Base-by-base conservation (phyloP, 257 asterid species). In the Coffea canephora region DNA sequence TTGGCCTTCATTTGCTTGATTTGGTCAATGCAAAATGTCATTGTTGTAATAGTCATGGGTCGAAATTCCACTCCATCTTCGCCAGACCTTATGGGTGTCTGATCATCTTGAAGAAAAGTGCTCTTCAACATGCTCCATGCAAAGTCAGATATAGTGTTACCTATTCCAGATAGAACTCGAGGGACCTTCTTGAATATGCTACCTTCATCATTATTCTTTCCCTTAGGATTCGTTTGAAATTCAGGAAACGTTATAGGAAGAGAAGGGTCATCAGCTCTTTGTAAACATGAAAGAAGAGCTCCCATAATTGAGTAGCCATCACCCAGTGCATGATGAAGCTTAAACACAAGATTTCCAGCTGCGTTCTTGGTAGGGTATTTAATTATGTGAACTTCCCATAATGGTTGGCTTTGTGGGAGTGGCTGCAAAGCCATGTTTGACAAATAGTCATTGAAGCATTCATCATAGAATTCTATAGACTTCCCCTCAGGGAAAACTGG, bases 221-320 rank as follows among this genome's bases (percentile, higher is more conserved):
- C 67, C 6, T 11, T 76, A 6, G 25, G 72, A 50, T 74, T 48
- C 31, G 69, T n/a, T 18, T 69, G 80, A 61, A 80, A 74, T 12
- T 67, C 54, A 21, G 87, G 90, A 70, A 87, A 83, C 27, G 82
- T 83, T 18, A 87, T 46, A 1, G 90, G 88, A 21, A 87, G 85
- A 5, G 86, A 81, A 70, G 90, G 83, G 54, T 87, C 74, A 62
- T 85, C 90, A 10, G 79, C 78, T 9, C 90, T 85, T 83, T 85
- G 87, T n/a, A 87, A 52, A 54, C 88, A 83, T 45, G 86, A 87
- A 25, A 87, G 87, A 6, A 87, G 86, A 13, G 88, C 87, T 6
- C 90, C 90, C 87, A 87, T 85, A 6, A 87, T 23, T 3, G 90
- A 85, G 55, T 82, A 87, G 0, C 90, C 90, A 77, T 87, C 90